A percentile compares a stretch with the other conserved stretches of the same genome.
These are phyloP conservation scores for Alternaria viburni DNA, from an alignment of 2,329 filamentous ascomycete species.

Conservation along the genomic window DNA sequence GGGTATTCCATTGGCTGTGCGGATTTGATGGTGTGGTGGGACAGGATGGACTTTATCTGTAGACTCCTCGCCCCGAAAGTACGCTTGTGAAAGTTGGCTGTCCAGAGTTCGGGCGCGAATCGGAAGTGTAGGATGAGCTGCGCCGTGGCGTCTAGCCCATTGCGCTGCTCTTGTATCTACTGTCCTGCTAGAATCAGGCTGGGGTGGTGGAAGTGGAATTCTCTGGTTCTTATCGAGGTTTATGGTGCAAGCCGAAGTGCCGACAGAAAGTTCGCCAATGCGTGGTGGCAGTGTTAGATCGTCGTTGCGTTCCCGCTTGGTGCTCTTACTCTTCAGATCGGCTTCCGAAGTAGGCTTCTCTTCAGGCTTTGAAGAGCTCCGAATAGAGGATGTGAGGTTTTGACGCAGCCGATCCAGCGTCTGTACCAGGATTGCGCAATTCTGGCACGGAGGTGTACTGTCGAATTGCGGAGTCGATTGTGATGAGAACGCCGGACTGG, in stretches of 20 bases:
- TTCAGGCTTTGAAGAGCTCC: neutral
- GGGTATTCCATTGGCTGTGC: neutral
- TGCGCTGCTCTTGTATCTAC: neutral
- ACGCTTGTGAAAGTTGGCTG: neutral
- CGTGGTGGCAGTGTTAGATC: neutral
- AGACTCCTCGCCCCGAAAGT: neutral
- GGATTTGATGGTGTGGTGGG: neutral
- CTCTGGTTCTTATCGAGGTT: neutral
- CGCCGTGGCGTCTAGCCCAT: neutral
- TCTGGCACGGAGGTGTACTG: conserved; percentile 18
- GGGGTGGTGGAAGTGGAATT: neutral
- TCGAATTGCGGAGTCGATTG: neutral
- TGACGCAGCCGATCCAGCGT: conserved; percentile 30
- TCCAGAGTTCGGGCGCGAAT: neutral
- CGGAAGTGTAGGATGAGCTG: neutral
- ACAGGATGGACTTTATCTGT: neutral
- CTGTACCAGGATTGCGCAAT: conserved; percentile 34
- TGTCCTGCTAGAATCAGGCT: neutral
- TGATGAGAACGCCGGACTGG: neutral
- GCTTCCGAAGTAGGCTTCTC: neutral
- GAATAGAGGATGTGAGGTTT: conserved; percentile 12
- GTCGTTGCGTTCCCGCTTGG: neutral
- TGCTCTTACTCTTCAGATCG: neutral
- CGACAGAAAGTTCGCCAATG: neutral
- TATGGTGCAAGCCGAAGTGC: neutral